These are phyloP conservation scores for Rhodosporidiobolus odoratus DNA, from an alignment of 768 basidiomycete genomes.

Conservation along the genomic window DNA sequence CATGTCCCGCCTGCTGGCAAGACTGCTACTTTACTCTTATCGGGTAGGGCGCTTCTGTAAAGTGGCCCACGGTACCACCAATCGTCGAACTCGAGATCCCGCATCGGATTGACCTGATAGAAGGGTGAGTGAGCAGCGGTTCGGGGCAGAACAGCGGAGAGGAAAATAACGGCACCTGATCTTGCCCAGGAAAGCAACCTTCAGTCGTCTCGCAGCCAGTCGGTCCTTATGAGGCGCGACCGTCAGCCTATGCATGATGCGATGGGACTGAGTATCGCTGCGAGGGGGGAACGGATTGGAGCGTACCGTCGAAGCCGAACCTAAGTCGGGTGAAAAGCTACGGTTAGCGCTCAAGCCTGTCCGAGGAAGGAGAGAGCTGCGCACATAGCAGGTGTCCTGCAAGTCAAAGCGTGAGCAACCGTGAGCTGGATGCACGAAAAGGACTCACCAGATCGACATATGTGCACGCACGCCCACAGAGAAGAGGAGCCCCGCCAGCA, in stretches of 20 bases:
- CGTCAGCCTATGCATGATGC: too few relatives aligned
- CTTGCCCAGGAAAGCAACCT: background rate
- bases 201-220: background rate
- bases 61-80: background rate
- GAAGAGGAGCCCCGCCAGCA: too few relatives aligned
- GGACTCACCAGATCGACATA: background rate
- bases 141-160: background rate
- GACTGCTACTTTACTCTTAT: background rate
- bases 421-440: background rate
- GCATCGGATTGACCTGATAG: background rate
- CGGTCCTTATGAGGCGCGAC: background rate
- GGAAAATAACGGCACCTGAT: background rate
- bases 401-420: too few relatives aligned
- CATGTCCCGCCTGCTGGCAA: background rate
- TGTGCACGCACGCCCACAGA: background rate
- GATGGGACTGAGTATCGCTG: background rate
- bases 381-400: too few relatives aligned
- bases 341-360: too few relatives aligned
- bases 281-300: background rate
- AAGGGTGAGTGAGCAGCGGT: too few relatives aligned
- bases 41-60: background rate
- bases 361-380: too few relatives aligned
- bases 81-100: background rate
- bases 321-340: background rate
- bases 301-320: background rate